Percentiles rank a stretch among this genome's conserved stretches.
These are phyloP conservation scores for Tylopilus felleus DNA, from an alignment of 768 basidiomycete species.

Conservation along the genomic window DNA sequence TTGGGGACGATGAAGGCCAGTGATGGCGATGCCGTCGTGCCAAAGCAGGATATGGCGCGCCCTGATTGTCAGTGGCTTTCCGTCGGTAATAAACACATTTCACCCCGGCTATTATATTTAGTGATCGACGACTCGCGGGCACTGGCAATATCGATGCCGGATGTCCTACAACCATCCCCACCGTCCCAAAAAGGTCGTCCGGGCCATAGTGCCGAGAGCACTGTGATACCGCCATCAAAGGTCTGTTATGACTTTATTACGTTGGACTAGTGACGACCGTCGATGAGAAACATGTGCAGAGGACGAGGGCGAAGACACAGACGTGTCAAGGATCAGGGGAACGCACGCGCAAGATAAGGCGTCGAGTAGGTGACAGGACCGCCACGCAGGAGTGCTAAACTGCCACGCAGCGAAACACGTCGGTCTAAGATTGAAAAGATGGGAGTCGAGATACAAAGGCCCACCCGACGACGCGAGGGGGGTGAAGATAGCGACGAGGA, in stretches of 20 bases:
- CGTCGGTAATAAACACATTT: not conserved
- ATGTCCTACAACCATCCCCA: not conserved
- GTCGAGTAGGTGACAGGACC: too few species aligned
- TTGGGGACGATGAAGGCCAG: slow-evolving; percentile 70
- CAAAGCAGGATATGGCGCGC: slow-evolving; percentile 74
- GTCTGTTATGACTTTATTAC: slow-evolving; percentile 6
- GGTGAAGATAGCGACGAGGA: slow-evolving; percentile 64
- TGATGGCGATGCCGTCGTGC: slow-evolving; percentile 48
- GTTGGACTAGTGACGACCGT: not conserved
- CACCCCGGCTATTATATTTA: slow-evolving; percentile 7
- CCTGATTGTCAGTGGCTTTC: slow-evolving; percentile 68
- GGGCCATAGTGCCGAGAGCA: not conserved
- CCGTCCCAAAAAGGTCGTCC: not conserved
- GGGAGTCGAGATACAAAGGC: slow-evolving; percentile 82
- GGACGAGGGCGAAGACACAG: slow-evolving; percentile 29
- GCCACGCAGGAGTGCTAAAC: slow-evolving; percentile 25
- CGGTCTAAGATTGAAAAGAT: slow-evolving; percentile 80
- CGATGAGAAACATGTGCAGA: not conserved
- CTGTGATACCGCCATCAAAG: slow-evolving; percentile 10
- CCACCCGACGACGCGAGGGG: slow-evolving; percentile 59
- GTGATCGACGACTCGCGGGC: slow-evolving; percentile 21
- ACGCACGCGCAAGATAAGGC: slow-evolving; percentile 71
- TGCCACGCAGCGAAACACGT: slow-evolving; percentile 39
- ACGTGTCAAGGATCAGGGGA: slow-evolving; percentile 71
- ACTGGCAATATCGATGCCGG: slow-evolving; percentile 7